Base-by-base conservation (phyloP, 192 early-diverging fungal species). In the Rhizophagus sp. region DNA sequence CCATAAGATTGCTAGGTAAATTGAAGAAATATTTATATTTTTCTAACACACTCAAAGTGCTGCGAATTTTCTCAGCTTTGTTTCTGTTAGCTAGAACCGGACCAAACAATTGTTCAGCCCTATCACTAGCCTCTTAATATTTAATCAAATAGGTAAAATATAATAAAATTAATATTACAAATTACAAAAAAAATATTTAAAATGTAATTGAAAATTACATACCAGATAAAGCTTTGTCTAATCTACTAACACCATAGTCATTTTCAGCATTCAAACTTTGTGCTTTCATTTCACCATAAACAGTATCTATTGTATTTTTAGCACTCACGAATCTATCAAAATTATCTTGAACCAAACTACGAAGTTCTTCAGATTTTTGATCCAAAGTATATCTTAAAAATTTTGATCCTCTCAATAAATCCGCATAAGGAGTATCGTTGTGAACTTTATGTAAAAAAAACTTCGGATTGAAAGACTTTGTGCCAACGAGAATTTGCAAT, bases 1-100 rank as follows among this genome's bases (percentile, higher is more conserved):
- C 95, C 65, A 91, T 90, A 24, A 99, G 85, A 49, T 90, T 95
- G 63, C 91, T 93, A 9, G 98, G 96, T n/a, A 99, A 82, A 80
- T 96, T 97, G 83, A 99, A 98, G 82, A 97, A 97, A 84, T 98
- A 96, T 80, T 95, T 94, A 89, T 96, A 99, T 63, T 95, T 90
- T 80, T 97, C 95, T n/a, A 99, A 87, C n/a, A 98, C 86, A 61
- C 87, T 90, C 12, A 99, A 90, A 5, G 98, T 96, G 11, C 90
- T 91, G 11, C 95, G 90, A n/a, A 99, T 91, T 85, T 95, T 95
- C 74, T 97, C 97, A 1, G 94, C 94, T 66, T 95, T 94, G 22
- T 88, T 89, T 44, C 96, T 89, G 12, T 96, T 85, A 65, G 96
- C 92, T 11, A 99, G 83, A 24, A 99, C 89, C 1, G 97, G 97